Evolutionary conservation across 1,284 basidiomycete genomes (phyloP).

Genomic region (Cryptococcus sp.): DNA sequence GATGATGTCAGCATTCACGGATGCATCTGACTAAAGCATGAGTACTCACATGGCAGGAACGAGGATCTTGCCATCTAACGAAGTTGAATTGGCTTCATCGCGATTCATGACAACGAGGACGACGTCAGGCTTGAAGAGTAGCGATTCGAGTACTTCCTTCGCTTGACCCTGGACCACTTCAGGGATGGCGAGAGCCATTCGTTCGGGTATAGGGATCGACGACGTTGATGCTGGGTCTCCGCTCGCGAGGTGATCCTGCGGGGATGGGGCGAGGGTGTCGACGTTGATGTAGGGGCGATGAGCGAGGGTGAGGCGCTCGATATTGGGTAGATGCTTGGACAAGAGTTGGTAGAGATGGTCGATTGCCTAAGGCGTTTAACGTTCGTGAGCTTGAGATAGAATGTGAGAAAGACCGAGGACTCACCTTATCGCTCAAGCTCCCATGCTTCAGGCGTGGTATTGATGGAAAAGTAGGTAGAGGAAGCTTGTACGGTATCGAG

Average conservation of each 20-base stretch:
- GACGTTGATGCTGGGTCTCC: neutral
- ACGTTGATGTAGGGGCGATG: conserved; percentile 12
- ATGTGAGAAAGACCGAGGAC: too few relatives aligned
- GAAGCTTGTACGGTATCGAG: too few relatives aligned
- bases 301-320: conserved; percentile 18
- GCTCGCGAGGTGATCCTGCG: too few relatives aligned
- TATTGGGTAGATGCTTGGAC: conserved; percentile 5
- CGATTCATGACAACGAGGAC: conserved; percentile 26
- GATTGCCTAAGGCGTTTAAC: too few relatives aligned
- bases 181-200: conserved; percentile 28
- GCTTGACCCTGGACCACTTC: conserved; percentile 14
- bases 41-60: conserved; percentile 31
- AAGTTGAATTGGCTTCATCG: conserved; percentile 4
- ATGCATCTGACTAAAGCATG: too few relatives aligned
- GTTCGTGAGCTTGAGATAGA: too few relatives aligned
- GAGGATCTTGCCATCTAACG: conserved; percentile 13
- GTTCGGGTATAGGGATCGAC: conserved; percentile 5
- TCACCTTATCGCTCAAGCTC: too few relatives aligned
- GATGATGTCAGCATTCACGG: too few relatives aligned
- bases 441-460: too few relatives aligned
- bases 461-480: too few relatives aligned
- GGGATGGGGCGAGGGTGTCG: conserved; percentile 5
- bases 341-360: too few relatives aligned
- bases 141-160: too few relatives aligned
- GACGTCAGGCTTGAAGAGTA: conserved; percentile 29